Conservation (phyloP, 2,329 filamentous ascomycete species). For the Fusarium fujikuroi region DNA sequence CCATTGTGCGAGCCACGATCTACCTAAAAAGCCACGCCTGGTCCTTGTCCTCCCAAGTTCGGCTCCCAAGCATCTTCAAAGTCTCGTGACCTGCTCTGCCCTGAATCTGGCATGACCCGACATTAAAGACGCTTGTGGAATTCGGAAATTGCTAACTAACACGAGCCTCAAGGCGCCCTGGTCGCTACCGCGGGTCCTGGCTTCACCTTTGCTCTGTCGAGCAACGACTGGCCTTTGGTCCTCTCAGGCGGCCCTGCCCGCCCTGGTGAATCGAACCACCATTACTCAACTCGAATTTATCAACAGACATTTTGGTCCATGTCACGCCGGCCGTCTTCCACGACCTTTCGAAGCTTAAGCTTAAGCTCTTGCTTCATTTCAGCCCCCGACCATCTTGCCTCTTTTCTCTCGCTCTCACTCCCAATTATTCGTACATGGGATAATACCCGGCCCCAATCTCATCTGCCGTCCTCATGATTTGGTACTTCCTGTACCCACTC, state of each 20-base stretch:
- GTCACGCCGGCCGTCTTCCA: constrained; percentile 36
- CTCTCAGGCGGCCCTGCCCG: constrained; percentile 33
- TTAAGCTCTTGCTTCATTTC: constrained; percentile 17
- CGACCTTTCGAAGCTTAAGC: constrained; percentile 23
- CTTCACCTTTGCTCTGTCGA: constrained; percentile 18
- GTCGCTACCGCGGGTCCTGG: constrained; percentile 16
- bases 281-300: constrained; percentile 14
- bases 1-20: constrained; percentile 17
- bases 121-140: constrained; percentile 19
- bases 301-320: constrained; percentile 34
- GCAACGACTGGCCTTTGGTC: constrained; percentile 30
- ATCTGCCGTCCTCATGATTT: constrained; percentile 67
- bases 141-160: constrained; percentile 30
- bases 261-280: constrained; percentile 38
- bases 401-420: constrained; percentile 11
- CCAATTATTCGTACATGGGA: constrained; percentile 37
- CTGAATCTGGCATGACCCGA: neutral
- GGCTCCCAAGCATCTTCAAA: constrained; percentile 14
- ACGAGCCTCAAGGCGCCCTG: constrained; percentile 36
- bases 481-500: constrained; percentile 81
- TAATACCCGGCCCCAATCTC: constrained; percentile 27
- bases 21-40: constrained; percentile 21
- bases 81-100: constrained; percentile 35
- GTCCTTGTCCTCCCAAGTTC: constrained; percentile 31
- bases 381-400: constrained; percentile 3